Conservation (phyloP, 1,284 basidiomycete genomes). For the Cystobasidiaceae sp. region DNA sequence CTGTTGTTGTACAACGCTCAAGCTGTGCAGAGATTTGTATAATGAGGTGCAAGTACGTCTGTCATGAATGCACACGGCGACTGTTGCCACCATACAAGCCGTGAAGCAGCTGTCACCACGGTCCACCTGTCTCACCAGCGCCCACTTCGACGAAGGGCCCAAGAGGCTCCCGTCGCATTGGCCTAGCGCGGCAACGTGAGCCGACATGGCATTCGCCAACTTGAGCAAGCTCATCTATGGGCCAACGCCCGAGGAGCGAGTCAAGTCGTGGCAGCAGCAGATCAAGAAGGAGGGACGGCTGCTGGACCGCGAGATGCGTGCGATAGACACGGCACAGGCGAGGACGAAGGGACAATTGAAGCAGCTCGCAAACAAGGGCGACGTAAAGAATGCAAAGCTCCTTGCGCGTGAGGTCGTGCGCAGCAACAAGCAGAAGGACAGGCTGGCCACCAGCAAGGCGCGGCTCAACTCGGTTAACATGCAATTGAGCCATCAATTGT, state of each 20-base stretch:
- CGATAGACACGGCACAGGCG: constrained; percentile 76
- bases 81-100: too few relatives aligned
- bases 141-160: too few relatives aligned
- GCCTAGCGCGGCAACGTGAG: neutral
- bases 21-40: too few relatives aligned
- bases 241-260: constrained; percentile 53
- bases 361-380: constrained; percentile 83
- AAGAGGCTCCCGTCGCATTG: neutral
- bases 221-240: constrained; percentile 30
- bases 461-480: constrained; percentile 83
- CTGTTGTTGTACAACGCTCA: too few relatives aligned
- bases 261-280: constrained; percentile 80
- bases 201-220: constrained; percentile 19
- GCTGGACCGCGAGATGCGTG: constrained; percentile 85
- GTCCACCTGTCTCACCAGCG: too few relatives aligned
- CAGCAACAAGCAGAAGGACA: constrained; percentile 88
- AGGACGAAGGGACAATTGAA: constrained; percentile 82
- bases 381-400: constrained; percentile 85
- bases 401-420: constrained; percentile 82
- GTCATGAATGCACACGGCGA: too few relatives aligned
- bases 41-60: too few relatives aligned
- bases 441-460: constrained; percentile 87
- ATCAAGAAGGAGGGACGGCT: constrained; percentile 71
- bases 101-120: too few relatives aligned
- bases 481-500: constrained; percentile 87